Base-by-base conservation (phyloP, 2,329 filamentous ascomycete species). In the Stachybotrys chlorohalonatus region DNA sequence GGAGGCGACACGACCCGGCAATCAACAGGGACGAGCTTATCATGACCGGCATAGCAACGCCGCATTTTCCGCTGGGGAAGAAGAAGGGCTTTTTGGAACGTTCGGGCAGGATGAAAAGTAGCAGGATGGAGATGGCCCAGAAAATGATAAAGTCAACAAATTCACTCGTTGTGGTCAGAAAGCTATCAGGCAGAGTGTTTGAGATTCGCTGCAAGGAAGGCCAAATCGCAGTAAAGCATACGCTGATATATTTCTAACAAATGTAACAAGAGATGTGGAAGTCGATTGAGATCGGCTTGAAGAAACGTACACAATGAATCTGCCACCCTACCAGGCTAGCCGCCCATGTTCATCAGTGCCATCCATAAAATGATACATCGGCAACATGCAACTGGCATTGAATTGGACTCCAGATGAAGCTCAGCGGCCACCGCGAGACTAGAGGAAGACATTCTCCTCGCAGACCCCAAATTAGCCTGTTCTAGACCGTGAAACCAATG, bases 131-230 rank as follows among this genome's bases (percentile, higher is more conserved):
- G 17, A 76, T 60, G 32, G 74, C 68, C 70, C 77, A 80, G 62
- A 80, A 80, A 47, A 80, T 63, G 53, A 79, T 73, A 57, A 79
- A 75, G 55, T 73, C 79, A 2, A 79, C 68, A 32, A 81, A 66
- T 31, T 75, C 71, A 17, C 73, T 70, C 13, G 75, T 71, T 49
- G 65, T 68, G 54, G 68, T 64, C 31, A 68, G 73, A 49, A 70
- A 59, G 52, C 62, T 69, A 5, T 62, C 65, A 0, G 75, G 71
- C 8, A 80, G 66, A 32, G 73, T 73, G 57, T 79, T 76, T 15
- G 69, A 68, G 56, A 79, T 72, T 59, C 63, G 70, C 9, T 68
- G 62, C 55, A 74, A 78, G 73, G 31, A 70, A 63, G 36, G 67
- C 64, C 17, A 60, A 16, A 58, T 51, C 6, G 56, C 56, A 15